Evolutionary conservation across 1,284 basidiomycete genomes (phyloP), one percentile per base, ranked within the genome.

Genomic region (Leccinum pachyderme): DNA sequence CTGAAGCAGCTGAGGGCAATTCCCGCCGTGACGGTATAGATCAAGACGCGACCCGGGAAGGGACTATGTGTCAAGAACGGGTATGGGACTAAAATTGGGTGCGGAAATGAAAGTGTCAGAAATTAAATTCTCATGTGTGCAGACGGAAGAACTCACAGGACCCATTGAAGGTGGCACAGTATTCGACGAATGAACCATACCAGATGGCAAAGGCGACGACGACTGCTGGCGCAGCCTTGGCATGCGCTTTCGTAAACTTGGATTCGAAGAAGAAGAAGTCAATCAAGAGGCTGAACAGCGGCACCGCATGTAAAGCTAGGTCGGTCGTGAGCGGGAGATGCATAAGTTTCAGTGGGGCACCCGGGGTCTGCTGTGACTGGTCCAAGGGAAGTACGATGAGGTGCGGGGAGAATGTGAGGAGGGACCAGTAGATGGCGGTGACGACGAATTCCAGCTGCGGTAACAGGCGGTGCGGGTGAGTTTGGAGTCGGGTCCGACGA

Each of bases 191-290:
- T 8, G 67, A 69, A 0, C 74, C 74, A 63, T 93, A 93, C 69
- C 78, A 78, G 4, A 78, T 18, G 1, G 81, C 75, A 57, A 77
- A 81, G 0, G 72, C 25, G 9, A 72, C 49, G 1, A 80, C 72
- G 24, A 83, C 63, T 3, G 73, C 35, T 3, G 83, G 75, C 0
- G 84, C 85, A 15, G 72, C 74, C 49, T 68, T 72, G 8, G 78
- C 77, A 11, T 78, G 74, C 0, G 65, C 72, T n/a, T 69, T 70
- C 5, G 72, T 68, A 67, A 86, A 93, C 59, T 79, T 86, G 41
- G 63, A 60, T 65, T 93, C 87, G 53, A 89, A 81, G 22, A 81
- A 57, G 62, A 87, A 78, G 70, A 93, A 93, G 68, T 93, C 89
- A 28, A 83, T 50, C 22, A 89, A 60, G 28, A 93, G 75, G 3